Evolutionary conservation across 2,329 filamentous ascomycete species (phyloP), one percentile per base, ranked within the genome.

Genomic region (Drechslera avenae): DNA sequence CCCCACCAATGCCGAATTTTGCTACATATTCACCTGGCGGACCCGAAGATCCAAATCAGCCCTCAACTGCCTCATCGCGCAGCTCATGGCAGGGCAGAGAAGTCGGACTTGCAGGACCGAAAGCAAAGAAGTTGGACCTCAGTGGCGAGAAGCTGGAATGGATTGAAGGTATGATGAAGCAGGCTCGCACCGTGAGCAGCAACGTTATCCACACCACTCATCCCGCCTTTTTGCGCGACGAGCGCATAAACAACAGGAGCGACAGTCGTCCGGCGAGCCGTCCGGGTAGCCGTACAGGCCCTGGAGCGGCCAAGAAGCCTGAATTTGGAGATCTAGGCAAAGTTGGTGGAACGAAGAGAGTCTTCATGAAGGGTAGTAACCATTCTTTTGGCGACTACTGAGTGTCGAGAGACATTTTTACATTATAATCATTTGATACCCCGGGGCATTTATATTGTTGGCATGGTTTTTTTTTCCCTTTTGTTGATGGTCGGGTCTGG

Each of bases 91-190:
- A 63, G 3, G 74, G 72, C 4, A 68, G 67, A 16, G 73, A 75
- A 50, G 79, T 90, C 5, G 88, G 88, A 4, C 83, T 91, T 40
- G 87, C 88, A 0, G 89, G 89, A 0, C 88, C 88, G 1, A 84
- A 82, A 39, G 79, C 81, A 30, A 87, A 84, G 71, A 81, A 83
- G 35, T 6, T 83, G 80, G 67, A 88, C 85, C 75, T 89, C 17
- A 74, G 85, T 48, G 85, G 86, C 47, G 86, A 91, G 73, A 90
- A 87, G 66, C 80, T 85, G 50, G 85, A 86, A 32, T 94, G 90
- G 90, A 88, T 94, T 8, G 87, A 92, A 71, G 89, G 86, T 55
- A 88, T 94, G 77, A 87, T 91, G 75, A 87, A 90, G 66, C 88
- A 90, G 67, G 90, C 91, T 33, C 83, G 87, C 52, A 81, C 86